Evolutionary conservation across 2,329 filamentous ascomycete genomes (phyloP), one percentile per base, ranked within the genome.

Genomic region (Epichloe sibirici): DNA sequence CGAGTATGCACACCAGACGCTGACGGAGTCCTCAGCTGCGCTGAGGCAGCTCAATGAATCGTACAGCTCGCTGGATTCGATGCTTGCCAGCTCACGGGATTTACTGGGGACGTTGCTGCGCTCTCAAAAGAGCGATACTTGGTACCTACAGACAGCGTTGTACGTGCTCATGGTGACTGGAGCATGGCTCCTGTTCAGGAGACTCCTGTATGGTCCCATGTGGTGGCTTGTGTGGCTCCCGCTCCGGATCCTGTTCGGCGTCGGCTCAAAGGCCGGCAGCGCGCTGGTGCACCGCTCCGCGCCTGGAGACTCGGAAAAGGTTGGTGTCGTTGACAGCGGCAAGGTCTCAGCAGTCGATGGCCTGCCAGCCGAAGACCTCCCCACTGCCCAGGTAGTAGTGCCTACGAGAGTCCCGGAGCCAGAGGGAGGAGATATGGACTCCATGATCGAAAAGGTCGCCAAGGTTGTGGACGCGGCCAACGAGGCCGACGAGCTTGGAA

Each of bases 111-210:
- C 88, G 17, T 74, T 98, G 45, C 72, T 97, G 46, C 81, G 82
- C 56, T 93, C 88, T 57, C 89, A 94, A 65, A 98, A 98, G 75
- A 93, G 86, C 58, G 93, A 98, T 65, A 96, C 90, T 2, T 98
- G 93, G 93, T 98, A 98, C 66, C 78, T 98, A 37, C 86, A 93
- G 69, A 94, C 88, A 39, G 82, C 90, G 2, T 83, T 97, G 58
- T 94, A 90, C 65, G 76, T 96, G 60, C 77, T 97, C 15, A 63
- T 86, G 23, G 79, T 72, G 5, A 96, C 90, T 1, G 82, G 90
- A 43, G 75, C 74, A 34, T 98, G 93, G 93, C 76, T 98, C 7
- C 65, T 95, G 6, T 96, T 94, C 63, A 76, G 93, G 31, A 75
- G 93, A 45, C 74, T 91, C 42, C 64, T 98, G 7, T 98, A 94